Conservation (phyloP, 345 rosid genomes). For the Psidium friedrichsthalianum region DNA sequence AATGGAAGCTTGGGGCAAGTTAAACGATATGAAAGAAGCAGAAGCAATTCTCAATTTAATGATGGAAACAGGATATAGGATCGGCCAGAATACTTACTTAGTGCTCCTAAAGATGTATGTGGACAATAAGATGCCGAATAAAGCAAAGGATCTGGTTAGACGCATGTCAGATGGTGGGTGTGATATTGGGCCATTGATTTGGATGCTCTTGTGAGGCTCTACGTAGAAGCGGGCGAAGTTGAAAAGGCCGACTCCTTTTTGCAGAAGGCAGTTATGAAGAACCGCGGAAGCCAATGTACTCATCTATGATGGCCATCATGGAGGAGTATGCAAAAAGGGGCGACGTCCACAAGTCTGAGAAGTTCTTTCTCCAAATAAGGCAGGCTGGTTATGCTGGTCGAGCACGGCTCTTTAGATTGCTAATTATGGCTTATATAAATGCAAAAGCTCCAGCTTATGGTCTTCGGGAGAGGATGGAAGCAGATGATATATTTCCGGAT, state of each 20-base stretch:
- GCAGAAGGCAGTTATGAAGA: slow-evolving; percentile 52
- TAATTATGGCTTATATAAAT: slow-evolving; percentile 51
- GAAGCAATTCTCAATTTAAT: slow-evolving; percentile 61
- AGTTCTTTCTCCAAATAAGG: slow-evolving; percentile 68
- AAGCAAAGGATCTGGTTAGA: slow-evolving; percentile 70
- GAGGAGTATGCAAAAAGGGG: slow-evolving; percentile 67
- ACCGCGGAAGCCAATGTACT: slow-evolving; percentile 50
- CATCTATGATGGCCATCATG: slow-evolving; percentile 57
- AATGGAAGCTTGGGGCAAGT: slow-evolving; percentile 75
- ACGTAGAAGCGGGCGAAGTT: slow-evolving; percentile 80
- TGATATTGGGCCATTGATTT: slow-evolving; percentile 51
- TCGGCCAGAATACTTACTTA: slow-evolving; percentile 34
- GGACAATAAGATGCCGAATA: slow-evolving; percentile 59
- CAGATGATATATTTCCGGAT: slow-evolving; percentile 70
- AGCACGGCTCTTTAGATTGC: slow-evolving; percentile 42
- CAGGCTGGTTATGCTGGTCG: slow-evolving; percentile 64
- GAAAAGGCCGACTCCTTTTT: slow-evolving; percentile 76
- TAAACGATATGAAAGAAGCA: slow-evolving; percentile 55
- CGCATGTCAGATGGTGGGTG: slow-evolving; percentile 65
- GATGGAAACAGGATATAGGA: slow-evolving; percentile 30
- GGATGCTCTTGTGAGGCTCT: slow-evolving; percentile 79
- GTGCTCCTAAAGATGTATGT: slow-evolving; percentile 69
- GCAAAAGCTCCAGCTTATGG: slow-evolving; percentile 80
- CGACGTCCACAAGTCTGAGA: slow-evolving; percentile 80
- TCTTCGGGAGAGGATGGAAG: slow-evolving; percentile 77